Percentiles rank a stretch among this genome's conserved stretches.
Evolutionary conservation across 129 eudicot species (phyloP).

Genomic region (Glebionis coronaria): DNA sequence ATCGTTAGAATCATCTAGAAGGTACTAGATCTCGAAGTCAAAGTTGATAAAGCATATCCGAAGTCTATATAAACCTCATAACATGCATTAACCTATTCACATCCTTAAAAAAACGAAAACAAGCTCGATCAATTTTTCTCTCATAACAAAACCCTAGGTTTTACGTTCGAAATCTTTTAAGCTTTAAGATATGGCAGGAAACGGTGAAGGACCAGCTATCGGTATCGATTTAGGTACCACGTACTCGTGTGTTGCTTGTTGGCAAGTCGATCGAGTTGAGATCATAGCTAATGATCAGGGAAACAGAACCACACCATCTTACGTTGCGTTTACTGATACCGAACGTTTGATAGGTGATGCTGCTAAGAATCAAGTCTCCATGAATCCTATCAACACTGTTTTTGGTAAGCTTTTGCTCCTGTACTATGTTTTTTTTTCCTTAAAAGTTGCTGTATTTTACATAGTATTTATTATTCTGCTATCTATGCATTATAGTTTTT

Average conservation of each 20-base stretch:
- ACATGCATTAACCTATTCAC: too few species aligned
- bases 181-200: conserved; percentile 1
- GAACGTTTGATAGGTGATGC: conserved; percentile 12
- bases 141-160: too few species aligned
- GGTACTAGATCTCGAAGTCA: too few species aligned
- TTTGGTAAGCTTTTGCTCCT: conserved; percentile 2
- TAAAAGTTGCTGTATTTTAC: not conserved
- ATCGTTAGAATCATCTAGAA: too few species aligned
- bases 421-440: not conserved
- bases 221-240: conserved; percentile 5
- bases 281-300: conserved; percentile 11
- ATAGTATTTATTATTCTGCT: not conserved
- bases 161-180: too few species aligned
- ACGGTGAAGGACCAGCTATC: conserved; percentile 10
- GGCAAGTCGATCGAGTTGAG: conserved; percentile 2
- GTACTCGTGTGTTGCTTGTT: not conserved
- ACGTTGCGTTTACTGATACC: not conserved
- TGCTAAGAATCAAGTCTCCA: conserved; percentile 8
- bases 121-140: too few species aligned
- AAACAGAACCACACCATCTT: not conserved
- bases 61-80: too few species aligned
- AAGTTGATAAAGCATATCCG: too few species aligned
- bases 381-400: conserved; percentile 5
- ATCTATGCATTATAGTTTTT: too few species aligned
- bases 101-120: too few species aligned